A percentile compares a stretch with the other conserved stretches of the same genome.
phyloP scores from a whole-genome alignment of 1,139 yeast species.

The Hansenula anomala region DNA sequence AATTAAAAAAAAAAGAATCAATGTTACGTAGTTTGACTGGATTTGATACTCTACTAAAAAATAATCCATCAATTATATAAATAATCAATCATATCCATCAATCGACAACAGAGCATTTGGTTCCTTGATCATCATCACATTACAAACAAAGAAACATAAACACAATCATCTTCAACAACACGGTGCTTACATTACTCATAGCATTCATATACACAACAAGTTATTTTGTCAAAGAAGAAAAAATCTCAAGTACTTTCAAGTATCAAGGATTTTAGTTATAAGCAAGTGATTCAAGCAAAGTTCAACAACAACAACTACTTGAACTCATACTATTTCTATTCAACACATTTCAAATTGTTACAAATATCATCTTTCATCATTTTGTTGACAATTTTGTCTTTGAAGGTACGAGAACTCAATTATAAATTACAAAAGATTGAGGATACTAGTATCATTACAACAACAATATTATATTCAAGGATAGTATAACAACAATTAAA shows the following conservation, averaged over 20 bases:
- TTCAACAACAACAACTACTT: too few relatives aligned
- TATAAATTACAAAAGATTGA: too few relatives aligned
- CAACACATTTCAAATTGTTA: neutral
- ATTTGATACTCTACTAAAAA: neutral
- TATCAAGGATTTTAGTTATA: too few relatives aligned
- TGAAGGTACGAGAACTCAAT: neutral
- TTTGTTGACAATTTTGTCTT: neutral
- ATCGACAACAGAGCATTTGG: neutral
- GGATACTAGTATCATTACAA: too few relatives aligned
- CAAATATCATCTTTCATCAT: too few relatives aligned
- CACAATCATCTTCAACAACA: too few relatives aligned
- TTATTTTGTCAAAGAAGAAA: too few relatives aligned
- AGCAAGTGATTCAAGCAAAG: too few relatives aligned
- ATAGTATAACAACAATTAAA: neutral
- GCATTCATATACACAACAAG: neutral
- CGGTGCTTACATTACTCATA: too few relatives aligned
- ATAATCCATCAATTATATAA: constrained; percentile 1
- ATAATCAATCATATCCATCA: neutral
- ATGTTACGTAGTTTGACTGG: constrained; percentile 1
- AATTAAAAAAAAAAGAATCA: neutral
- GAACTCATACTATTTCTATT: too few relatives aligned
- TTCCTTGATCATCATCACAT: neutral
- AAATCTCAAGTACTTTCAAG: too few relatives aligned
- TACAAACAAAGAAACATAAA: neutral
- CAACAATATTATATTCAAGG: too few relatives aligned